Evolutionary conservation across 345 rosid species (phyloP).

Genomic region (Populus deltoides): DNA sequence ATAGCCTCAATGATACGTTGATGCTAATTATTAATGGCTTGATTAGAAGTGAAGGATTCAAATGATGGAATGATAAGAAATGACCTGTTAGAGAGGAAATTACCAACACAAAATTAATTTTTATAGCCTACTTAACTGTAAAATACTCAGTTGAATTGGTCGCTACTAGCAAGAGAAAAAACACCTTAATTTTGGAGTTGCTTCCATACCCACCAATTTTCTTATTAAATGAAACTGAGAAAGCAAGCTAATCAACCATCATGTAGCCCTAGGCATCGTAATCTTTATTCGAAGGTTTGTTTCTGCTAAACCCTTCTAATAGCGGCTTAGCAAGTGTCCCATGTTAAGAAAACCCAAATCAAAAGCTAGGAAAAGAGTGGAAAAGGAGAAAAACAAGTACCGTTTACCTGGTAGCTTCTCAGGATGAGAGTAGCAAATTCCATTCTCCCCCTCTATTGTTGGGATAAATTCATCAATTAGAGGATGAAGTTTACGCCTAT

Average conservation of each 20-base stretch:
- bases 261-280: neutral
- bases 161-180: too few species aligned
- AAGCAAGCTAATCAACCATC: neutral
- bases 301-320: neutral
- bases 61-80: neutral
- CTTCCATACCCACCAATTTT: too few species aligned
- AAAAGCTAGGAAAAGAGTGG: neutral
- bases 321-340: neutral
- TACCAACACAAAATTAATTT: neutral
- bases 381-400: neutral
- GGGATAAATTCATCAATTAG: constrained; percentile 83
- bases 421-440: constrained; percentile 94
- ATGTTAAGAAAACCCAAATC: neutral
- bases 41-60: neutral
- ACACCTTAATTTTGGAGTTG: too few species aligned
- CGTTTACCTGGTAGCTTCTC: constrained; percentile 77
- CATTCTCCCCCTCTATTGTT: constrained; percentile 79
- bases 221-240: neutral
- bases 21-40: neutral
- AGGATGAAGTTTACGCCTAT: constrained; percentile 63
- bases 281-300: neutral
- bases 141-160: neutral
- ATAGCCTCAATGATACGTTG: neutral
- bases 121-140: neutral
- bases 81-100: neutral